Conservation (phyloP, 768 basidiomycete genomes). For the Collybia sp. region DNA sequence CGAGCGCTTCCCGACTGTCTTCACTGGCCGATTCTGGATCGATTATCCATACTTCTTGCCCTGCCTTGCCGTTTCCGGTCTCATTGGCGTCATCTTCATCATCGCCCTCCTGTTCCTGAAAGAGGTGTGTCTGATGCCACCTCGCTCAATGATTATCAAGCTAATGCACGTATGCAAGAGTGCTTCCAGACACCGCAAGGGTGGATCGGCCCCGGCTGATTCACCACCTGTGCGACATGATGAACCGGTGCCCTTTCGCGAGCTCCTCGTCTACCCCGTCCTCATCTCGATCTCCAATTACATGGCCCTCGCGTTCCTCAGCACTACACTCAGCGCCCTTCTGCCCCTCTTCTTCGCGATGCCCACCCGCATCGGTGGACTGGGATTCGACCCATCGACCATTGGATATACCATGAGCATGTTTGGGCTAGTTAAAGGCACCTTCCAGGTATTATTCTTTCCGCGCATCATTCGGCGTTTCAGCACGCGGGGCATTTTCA, state of each 20-base stretch:
- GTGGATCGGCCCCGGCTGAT: not conserved
- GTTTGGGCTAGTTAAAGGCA: constrained; percentile 45
- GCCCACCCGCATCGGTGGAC: constrained; percentile 46
- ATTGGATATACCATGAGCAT: constrained; percentile 47
- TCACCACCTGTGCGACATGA: not conserved
- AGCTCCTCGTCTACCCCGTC: constrained; percentile 39
- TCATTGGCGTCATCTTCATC: constrained; percentile 1
- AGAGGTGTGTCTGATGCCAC: not conserved
- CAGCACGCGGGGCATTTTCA: constrained; percentile 42
- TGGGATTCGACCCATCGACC: constrained; percentile 42
- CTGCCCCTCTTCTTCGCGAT: constrained; percentile 53
- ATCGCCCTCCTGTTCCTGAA: constrained; percentile 17
- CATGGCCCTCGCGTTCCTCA: constrained; percentile 43
- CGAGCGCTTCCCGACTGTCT: constrained; percentile 12
- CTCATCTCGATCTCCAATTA: constrained; percentile 49
- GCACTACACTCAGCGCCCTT: constrained; percentile 33
- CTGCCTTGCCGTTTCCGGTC: too few relatives aligned
- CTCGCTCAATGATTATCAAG: not conserved
- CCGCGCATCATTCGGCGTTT: constrained; percentile 37
- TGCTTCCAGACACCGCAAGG: not conserved
- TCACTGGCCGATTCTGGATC: constrained; percentile 34
- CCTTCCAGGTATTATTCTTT: constrained; percentile 45
- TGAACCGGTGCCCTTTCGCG: constrained; percentile 16
- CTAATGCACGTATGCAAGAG: not conserved
- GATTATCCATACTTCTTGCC: constrained; percentile 5